phyloP scores from a whole-genome alignment of 345 rosid species.

The Syzygium aromaticum region DNA sequence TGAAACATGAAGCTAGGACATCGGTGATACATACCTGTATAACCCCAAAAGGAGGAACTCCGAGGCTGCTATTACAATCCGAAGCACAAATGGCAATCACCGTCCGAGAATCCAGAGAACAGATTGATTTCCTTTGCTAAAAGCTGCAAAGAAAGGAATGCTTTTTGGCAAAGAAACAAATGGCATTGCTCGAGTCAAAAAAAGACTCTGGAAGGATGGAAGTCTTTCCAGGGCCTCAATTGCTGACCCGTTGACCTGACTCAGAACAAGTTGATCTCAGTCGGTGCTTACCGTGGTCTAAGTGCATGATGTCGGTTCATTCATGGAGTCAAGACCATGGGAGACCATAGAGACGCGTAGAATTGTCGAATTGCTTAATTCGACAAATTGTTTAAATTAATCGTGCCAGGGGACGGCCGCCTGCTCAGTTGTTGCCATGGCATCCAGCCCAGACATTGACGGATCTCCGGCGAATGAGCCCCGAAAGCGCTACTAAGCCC shows the following conservation, averaged over 20 bases:
- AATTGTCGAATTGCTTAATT: no score
- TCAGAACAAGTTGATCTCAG: neutral
- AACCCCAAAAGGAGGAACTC: neutral
- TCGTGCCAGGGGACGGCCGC: neutral
- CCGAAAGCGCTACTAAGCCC: neutral
- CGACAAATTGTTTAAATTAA: no score
- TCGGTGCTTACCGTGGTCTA: neutral
- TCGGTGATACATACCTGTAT: neutral
- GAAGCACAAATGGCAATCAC: neutral
- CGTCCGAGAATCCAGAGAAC: neutral
- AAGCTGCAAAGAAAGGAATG: neutral
- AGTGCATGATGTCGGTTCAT: neutral
- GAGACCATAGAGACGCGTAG: no score
- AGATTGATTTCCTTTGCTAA: neutral
- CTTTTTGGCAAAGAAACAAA: neutral
- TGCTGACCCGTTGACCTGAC: neutral
- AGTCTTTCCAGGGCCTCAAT: neutral
- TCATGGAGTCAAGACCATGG: no score
- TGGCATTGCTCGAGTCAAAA: neutral
- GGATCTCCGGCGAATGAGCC: neutral
- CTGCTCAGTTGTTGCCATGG: neutral
- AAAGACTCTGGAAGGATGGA: neutral
- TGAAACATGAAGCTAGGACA: neutral
- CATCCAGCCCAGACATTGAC: neutral
- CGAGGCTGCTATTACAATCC: neutral